Conservation (phyloP, 208 protist genomes). For the Zelonia costaricensis region DNA sequence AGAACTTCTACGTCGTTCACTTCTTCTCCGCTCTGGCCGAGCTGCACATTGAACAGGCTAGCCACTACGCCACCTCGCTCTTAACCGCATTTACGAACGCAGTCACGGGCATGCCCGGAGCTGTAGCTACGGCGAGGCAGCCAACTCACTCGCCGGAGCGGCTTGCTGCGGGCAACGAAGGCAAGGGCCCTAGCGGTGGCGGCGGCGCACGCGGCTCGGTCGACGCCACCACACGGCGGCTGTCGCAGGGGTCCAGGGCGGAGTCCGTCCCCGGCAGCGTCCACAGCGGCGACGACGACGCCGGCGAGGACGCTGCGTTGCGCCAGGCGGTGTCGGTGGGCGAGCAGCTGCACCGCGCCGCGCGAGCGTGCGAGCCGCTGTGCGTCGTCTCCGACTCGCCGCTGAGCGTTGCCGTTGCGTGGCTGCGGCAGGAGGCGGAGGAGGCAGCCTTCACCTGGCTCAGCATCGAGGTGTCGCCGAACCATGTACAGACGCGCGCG, state of each 20-base stretch:
- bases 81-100: constrained; percentile 35
- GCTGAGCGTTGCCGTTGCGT: constrained; percentile 15
- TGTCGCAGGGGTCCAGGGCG: neutral
- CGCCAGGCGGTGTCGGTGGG: constrained; percentile 3
- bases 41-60: constrained; percentile 32
- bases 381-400: constrained; percentile 23
- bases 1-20: constrained; percentile 19
- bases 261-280: neutral
- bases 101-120: constrained; percentile 33
- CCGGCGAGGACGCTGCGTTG: neutral
- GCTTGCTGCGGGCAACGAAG: no score
- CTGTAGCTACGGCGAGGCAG: neutral
- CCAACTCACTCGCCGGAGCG: neutral
- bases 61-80: constrained; percentile 23
- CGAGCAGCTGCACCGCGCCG: constrained; percentile 19
- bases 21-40: constrained; percentile 39
- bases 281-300: neutral
- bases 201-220: no score
- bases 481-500: no score
- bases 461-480: constrained; percentile 25
- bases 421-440: constrained; percentile 17
- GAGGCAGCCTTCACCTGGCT: constrained; percentile 16
- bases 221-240: no score
- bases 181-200: no score
- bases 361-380: constrained; percentile 14